Evolutionary conservation across 768 basidiomycete species (phyloP).

Genomic region (Boletellus sp.): DNA sequence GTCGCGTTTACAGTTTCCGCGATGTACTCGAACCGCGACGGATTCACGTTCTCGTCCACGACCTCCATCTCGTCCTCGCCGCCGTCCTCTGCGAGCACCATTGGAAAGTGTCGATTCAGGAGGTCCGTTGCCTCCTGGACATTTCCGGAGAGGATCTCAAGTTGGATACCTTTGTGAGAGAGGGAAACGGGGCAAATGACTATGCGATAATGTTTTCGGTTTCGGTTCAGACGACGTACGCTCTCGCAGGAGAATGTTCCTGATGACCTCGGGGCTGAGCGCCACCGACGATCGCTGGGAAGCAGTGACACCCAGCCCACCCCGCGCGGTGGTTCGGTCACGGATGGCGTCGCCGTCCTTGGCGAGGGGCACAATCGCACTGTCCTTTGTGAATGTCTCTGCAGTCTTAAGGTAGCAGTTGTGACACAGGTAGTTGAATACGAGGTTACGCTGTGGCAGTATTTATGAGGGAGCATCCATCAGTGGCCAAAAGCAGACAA

Average conservation of each 20-base stretch:
- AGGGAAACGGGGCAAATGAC: background rate
- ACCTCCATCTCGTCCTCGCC: slow-evolving; percentile 12
- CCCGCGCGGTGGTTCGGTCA: slow-evolving; percentile 20
- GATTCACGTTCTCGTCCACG: slow-evolving; percentile 25
- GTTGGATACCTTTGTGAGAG: slow-evolving; percentile 56
- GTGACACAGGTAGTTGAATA: slow-evolving; percentile 76
- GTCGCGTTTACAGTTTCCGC: slow-evolving; percentile 66
- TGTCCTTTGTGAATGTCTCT: slow-evolving; percentile 61
- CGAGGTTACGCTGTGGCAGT: slow-evolving; percentile 57
- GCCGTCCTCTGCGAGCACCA: slow-evolving; percentile 47
- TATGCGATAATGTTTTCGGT: background rate
- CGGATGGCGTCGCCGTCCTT: slow-evolving; percentile 65
- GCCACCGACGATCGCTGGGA: slow-evolving; percentile 20
- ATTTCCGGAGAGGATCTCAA: slow-evolving; percentile 68
- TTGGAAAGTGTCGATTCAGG: slow-evolving; percentile 71
- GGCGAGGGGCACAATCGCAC: slow-evolving; percentile 58
- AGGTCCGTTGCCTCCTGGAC: slow-evolving; percentile 66
- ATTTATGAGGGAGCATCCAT: slow-evolving; percentile 3
- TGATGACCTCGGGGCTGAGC: slow-evolving; percentile 39
- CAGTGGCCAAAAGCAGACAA: background rate
- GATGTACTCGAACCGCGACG: slow-evolving; percentile 44
- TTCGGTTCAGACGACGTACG: slow-evolving; percentile 35
- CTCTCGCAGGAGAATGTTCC: slow-evolving; percentile 50
- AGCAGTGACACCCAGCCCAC: background rate
- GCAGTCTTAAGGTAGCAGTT: slow-evolving; percentile 71